These are phyloP conservation scores for Arthrobotrys musiformis DNA, from an alignment of 2,329 filamentous ascomycete species.

Conservation along the genomic window DNA sequence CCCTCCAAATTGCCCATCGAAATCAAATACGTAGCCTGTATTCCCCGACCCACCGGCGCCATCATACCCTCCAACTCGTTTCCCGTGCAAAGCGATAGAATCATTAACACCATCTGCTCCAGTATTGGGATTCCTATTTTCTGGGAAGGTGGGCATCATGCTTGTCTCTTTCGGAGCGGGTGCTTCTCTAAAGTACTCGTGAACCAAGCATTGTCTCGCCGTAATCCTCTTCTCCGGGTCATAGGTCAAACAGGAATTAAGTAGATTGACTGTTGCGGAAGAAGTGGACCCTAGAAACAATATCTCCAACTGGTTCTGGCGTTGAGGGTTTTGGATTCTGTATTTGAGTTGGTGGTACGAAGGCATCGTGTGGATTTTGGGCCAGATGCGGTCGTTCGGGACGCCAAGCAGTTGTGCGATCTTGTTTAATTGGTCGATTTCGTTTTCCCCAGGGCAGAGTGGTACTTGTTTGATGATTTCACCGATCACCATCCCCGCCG, in stretches of 20 bases:
- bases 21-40: slow-evolving; percentile 52
- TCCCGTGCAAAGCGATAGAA: slow-evolving; percentile 48
- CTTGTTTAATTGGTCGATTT: slow-evolving; percentile 61
- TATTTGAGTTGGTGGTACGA: slow-evolving; percentile 53
- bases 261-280: slow-evolving; percentile 69
- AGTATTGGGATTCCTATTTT: slow-evolving; percentile 59
- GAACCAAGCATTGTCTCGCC: slow-evolving; percentile 83
- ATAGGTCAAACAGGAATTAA: slow-evolving; percentile 87
- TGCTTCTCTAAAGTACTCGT: slow-evolving; percentile 83
- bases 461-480: slow-evolving; percentile 80
- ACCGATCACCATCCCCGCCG: slow-evolving; percentile 96
- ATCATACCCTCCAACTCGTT: slow-evolving; percentile 36
- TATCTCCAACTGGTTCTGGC: slow-evolving; percentile 60
- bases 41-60: slow-evolving; percentile 19
- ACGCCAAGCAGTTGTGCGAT: slow-evolving; percentile 61
- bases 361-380: slow-evolving; percentile 59
- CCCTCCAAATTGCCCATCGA: slow-evolving; percentile 51
- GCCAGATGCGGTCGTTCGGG: slow-evolving; percentile 61
- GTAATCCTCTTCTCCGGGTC: slow-evolving; percentile 89
- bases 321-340: slow-evolving; percentile 57
- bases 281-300: slow-evolving; percentile 59
- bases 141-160: slow-evolving; percentile 61
- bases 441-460: slow-evolving; percentile 60
- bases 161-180: slow-evolving; percentile 60
- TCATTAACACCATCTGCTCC: slow-evolving; percentile 25